phyloP scores from a whole-genome alignment of 257 asterid genomes.

The Petunia axillaris region DNA sequence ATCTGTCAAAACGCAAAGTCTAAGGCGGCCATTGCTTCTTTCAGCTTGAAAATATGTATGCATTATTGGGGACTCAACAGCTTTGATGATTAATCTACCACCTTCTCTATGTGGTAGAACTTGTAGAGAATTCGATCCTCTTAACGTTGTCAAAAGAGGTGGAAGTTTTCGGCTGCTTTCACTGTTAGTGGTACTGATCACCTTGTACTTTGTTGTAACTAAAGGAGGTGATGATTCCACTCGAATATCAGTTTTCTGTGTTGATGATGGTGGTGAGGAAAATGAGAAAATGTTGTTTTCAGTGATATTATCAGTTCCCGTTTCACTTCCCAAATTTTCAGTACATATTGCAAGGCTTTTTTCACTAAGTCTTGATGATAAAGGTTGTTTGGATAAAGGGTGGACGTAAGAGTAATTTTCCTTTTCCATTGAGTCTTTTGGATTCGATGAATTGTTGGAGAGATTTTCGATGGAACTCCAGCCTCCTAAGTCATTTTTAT shows the following conservation, averaged over 20 bases:
- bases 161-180: constrained; percentile 50
- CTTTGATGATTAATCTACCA: constrained; percentile 73
- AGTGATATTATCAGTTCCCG: constrained; percentile 56
- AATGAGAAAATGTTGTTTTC: constrained; percentile 49
- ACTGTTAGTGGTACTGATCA: background rate
- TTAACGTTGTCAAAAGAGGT: constrained; percentile 78
- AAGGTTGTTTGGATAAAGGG: constrained; percentile 33
- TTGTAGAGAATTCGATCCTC: constrained; percentile 56
- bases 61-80: constrained; percentile 58
- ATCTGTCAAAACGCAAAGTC: constrained; percentile 42
- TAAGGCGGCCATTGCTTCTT: constrained; percentile 75
- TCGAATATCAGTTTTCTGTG: background rate
- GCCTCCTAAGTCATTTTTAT: constrained; percentile 28
- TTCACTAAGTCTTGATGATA: constrained; percentile 47
- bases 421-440: constrained; percentile 25
- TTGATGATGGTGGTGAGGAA: constrained; percentile 23
- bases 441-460: constrained; percentile 12
- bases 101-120: constrained; percentile 59
- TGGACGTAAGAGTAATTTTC: constrained; percentile 36
- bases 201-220: constrained; percentile 4
- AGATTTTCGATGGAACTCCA: constrained; percentile 51
- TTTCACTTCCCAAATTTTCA: constrained; percentile 78
- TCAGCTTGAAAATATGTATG: constrained; percentile 63
- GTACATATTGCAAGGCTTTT: constrained; percentile 75
- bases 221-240: background rate